Evolutionary conservation across 2,329 filamentous ascomycete genomes (phyloP), one percentile per base, ranked within the genome.

Genomic region (Cytospora mali): DNA sequence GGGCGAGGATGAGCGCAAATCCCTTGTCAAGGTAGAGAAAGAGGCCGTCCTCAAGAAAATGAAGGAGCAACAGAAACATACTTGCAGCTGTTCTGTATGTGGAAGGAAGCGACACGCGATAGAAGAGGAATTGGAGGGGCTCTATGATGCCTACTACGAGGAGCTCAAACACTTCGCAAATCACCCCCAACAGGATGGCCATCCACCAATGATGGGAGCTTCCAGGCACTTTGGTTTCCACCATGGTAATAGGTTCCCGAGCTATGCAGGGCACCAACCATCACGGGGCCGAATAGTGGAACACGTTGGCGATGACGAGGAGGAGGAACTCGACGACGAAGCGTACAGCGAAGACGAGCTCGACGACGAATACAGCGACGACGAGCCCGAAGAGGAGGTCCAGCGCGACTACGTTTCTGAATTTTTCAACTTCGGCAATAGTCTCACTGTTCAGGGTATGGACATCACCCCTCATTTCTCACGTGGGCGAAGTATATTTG

Each of bases 21-120:
- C 92, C 18, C 81, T 99, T 53, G 93, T 99, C 72, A 97, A 97
- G 77, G 94, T 99, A 31, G 95, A 99, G 77, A 99, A 99, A 79
- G 94, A 99, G 76, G 94, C 95, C 9, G 95, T 99, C 0, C 80
- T 99, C 62, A 93, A 92, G 73, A 99, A 99, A 81, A 99, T 99
- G 95, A 99, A 99, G 82, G 95, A 99, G 76, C 95, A 99, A 76
- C 95, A 99, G 76, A 98, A 98, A 77, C 93, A 98, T 75, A 98
- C 94, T 2, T 99, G 95, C 81, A 97, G 93, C 75, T 99, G 95
- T 77, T 96, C 93, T 5, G 94, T 99, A 48, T 99, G 95, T 75
- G 95, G 95, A 58, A 87, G 95, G 68, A 99, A 99, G 80, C 88
- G 95, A 59, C 97, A 91, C 14, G 95, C 95, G 46, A 99, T 99